Evolutionary conservation across 345 rosid genomes (phyloP), one percentile per base, ranked within the genome.

Genomic region (Gynandropsis gynandra): DNA sequence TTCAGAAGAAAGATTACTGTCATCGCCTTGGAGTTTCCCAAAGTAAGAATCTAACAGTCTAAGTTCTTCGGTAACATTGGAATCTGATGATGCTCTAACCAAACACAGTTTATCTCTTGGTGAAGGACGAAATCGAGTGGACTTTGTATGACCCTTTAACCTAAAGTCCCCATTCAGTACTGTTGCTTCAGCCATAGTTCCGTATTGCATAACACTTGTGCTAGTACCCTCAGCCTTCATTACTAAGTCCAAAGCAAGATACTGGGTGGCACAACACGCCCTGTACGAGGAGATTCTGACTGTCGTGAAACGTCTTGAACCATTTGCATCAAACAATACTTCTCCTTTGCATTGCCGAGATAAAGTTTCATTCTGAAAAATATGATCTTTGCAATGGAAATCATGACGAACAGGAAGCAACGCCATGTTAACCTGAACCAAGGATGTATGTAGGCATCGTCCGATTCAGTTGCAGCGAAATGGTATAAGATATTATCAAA

Each of bases 11-110:
- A 50, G 51, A 45, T 66, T 19, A 29, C 65, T 61, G 62, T 68
- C 52, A 21, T 54, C 67, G 11, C 47, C 52, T 18, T 58, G 59
- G 39, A 78, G 72, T 57, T 85, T 83, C 43, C 71, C 69, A 27
- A 86, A 81, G 75, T 89, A 89, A 40, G 89, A 75, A 65, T 89
- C 80, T 47, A 89, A 76, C 40, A 62, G 58, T 47, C 73, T 66
- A 47, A 86, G 53, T 31, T 78, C 47, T 41, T 71, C 68, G 14
- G 46, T 69, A 27, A 43, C 6, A 56, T 63, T 52, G 10, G 58
- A 46, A 56, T 62, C 66, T 8, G 71, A 64, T 20, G 79, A 61
- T 43, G 47, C 61, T 29, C 61, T 56, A 11, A 60, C 61, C 33
- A 39, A 21, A 16, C 55, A 18, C 7, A 61, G 17, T 3, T 55